Conservation (phyloP, 164 flowering plant genomes). For the Santalum album region DNA sequence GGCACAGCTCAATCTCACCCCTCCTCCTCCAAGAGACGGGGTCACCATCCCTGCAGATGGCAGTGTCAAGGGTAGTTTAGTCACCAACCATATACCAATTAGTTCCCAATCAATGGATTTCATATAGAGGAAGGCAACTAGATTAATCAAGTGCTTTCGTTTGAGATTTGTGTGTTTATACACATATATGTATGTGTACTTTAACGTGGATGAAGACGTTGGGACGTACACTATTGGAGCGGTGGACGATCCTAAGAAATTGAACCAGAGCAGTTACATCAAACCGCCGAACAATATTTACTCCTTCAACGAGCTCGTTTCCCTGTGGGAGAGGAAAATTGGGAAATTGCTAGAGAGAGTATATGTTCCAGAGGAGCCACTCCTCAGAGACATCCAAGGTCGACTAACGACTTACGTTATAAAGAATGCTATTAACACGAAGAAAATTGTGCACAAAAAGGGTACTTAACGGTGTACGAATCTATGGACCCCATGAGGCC, state of each 20-base stretch:
- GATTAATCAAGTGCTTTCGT: neutral
- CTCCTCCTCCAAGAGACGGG: neutral
- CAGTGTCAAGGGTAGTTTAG: neutral
- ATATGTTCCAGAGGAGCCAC: neutral
- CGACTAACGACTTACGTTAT: too few relatives aligned
- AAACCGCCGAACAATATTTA: neutral
- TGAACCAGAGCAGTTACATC: neutral
- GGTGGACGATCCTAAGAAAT: neutral
- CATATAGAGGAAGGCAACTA: too few relatives aligned
- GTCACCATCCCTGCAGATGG: neutral
- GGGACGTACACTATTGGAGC: neutral
- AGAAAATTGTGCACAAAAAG: too few relatives aligned
- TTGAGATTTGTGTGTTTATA: neutral
- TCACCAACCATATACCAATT: neutral
- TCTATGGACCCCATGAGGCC: too few relatives aligned
- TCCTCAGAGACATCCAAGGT: neutral
- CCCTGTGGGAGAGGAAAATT: slow-evolving; percentile 3
- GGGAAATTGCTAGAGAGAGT: neutral
- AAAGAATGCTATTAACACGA: too few relatives aligned
- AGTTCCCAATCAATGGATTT: too few relatives aligned
- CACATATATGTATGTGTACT: neutral
- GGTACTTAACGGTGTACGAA: too few relatives aligned
- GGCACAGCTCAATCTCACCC: neutral
- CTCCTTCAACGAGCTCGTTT: slow-evolving; percentile 1
- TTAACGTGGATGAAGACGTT: neutral